Conservation (phyloP, 2,329 filamentous ascomycete genomes). For the Calonectria henricotiae region DNA sequence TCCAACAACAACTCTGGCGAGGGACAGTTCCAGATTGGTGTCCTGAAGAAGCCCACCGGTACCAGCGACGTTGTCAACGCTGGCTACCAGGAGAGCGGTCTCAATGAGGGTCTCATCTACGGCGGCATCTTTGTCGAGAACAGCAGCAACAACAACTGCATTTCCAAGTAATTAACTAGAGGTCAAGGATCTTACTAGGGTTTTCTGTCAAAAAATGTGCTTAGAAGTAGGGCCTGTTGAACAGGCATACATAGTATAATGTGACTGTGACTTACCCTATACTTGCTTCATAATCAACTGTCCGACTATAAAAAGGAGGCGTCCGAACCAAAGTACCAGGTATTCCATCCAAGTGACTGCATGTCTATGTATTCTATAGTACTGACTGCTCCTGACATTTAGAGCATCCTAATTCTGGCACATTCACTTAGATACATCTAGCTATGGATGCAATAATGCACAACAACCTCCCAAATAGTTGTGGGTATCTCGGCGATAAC, state of each 20-base stretch:
- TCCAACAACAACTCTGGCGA: conserved; percentile 70
- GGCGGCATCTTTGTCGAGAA: conserved; percentile 71
- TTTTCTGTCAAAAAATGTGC: not conserved
- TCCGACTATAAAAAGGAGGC: no score
- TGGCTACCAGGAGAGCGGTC: conserved; percentile 65
- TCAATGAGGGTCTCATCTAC: conserved; percentile 70
- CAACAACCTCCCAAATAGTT: not conserved
- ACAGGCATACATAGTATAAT: not conserved
- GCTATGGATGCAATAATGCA: not conserved
- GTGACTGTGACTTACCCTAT: not conserved
- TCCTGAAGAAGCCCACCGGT: conserved; percentile 74
- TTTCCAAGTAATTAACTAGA: conserved; percentile 45
- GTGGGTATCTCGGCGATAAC: not conserved
- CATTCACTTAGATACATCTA: not conserved
- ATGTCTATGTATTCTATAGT: no score
- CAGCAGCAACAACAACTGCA: conserved; percentile 59
- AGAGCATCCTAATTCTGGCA: not conserved
- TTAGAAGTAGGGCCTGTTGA: not conserved
- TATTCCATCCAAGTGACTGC: not conserved
- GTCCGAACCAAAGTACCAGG: not conserved
- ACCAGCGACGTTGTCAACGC: conserved; percentile 64
- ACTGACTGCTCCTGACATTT: not conserved
- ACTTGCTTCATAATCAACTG: no score
- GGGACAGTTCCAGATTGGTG: conserved; percentile 75
- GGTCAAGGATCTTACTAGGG: not conserved